A percentile compares a stretch with the other conserved stretches of the same genome.
phyloP scores from a whole-genome alignment of 805 yeast genomes.

The Pichia ethanolica region DNA sequence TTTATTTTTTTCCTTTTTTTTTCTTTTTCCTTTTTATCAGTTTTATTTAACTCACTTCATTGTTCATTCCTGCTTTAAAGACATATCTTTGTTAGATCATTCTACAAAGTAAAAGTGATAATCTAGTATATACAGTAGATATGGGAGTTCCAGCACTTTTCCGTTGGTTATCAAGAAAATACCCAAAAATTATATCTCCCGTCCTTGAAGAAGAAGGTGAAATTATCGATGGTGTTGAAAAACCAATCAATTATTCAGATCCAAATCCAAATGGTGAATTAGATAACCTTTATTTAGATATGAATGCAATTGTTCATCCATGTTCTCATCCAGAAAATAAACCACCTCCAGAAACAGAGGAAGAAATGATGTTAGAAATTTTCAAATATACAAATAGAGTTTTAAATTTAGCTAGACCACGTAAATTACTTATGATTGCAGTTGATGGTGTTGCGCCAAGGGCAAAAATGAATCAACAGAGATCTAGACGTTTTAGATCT shows the following conservation, averaged over 20 bases:
- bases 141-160: conserved; percentile 98
- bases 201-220: conserved; percentile 69
- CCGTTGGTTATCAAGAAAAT: conserved; percentile 89
- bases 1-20: neutral
- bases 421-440: conserved; percentile 88
- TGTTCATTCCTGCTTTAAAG: no score
- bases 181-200: conserved; percentile 89
- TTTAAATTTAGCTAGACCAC: conserved; percentile 86
- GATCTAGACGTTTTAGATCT: conserved; percentile 86
- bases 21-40: neutral
- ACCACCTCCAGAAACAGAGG: conserved; percentile 94
- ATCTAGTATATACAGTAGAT: neutral
- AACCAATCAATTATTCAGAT: conserved; percentile 59
- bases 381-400: conserved; percentile 91
- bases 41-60: no score
- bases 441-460: conserved; percentile 99
- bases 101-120: neutral
- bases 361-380: conserved; percentile 91
- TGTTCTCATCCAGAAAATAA: conserved; percentile 97
- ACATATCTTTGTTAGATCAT: neutral
- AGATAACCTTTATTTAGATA: conserved; percentile 88
- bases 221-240: conserved; percentile 49
- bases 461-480: conserved; percentile 96
- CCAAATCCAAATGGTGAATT: conserved; percentile 94
- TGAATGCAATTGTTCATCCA: conserved; percentile 99